Conservation (phyloP, 345 rosid genomes). For the Syzygium jambos region DNA sequence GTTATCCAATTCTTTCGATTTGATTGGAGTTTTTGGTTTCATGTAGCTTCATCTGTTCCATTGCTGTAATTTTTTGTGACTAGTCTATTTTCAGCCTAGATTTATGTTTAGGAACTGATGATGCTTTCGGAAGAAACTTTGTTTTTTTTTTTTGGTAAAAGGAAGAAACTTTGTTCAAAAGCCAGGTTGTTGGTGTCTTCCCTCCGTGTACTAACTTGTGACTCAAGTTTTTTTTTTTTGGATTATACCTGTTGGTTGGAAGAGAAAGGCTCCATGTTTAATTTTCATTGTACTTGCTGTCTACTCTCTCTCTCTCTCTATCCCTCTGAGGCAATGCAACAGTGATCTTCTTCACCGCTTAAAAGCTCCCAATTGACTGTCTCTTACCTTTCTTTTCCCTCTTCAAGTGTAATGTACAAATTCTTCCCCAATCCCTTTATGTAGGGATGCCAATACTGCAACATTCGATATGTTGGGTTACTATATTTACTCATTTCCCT, state of each 20-base stretch:
- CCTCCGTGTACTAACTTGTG: background rate
- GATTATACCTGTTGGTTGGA: background rate
- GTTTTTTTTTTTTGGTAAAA: no score
- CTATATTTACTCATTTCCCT: background rate
- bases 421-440: background rate
- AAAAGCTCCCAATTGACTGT: background rate
- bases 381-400: background rate
- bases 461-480: background rate
- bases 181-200: background rate
- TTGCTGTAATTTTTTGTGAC: constrained; percentile 9
- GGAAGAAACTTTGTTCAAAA: constrained; percentile 2
- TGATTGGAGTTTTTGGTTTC: constrained; percentile 15
- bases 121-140: constrained; percentile 5
- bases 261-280: background rate
- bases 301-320: background rate
- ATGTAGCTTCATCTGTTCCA: constrained; percentile 8
- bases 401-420: background rate
- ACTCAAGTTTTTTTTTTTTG: background rate
- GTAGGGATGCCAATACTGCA: background rate
- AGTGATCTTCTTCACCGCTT: background rate
- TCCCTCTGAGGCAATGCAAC: background rate
- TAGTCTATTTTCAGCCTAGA: constrained; percentile 7
- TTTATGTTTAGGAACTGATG: constrained; percentile 16
- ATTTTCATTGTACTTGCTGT: background rate
- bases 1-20: constrained; percentile 19